These are phyloP conservation scores for Cercospora sp. DNA, from an alignment of 2,329 filamentous ascomycete species.

Conservation along the genomic window DNA sequence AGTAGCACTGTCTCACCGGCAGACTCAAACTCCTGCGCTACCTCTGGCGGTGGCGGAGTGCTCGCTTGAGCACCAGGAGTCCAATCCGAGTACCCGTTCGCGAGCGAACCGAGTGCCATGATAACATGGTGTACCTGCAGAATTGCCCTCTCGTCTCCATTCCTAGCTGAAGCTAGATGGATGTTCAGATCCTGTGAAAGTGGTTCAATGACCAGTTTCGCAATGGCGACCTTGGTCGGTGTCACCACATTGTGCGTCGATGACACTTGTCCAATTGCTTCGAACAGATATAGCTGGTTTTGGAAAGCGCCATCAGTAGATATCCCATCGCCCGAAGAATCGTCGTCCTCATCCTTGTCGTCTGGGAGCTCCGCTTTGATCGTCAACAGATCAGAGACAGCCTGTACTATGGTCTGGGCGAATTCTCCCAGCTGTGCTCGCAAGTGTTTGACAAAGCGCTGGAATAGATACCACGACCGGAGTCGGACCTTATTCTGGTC, in stretches of 20 bases:
- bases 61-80: constrained; percentile 60
- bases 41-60: constrained; percentile 60
- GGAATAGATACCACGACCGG: constrained; percentile 95
- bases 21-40: constrained; percentile 80
- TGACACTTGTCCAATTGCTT: constrained; percentile 89
- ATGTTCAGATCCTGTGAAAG: constrained; percentile 86
- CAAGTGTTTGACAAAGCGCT: constrained; percentile 85
- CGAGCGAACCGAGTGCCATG: constrained; percentile 89
- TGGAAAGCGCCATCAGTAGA: constrained; percentile 88
- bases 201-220: constrained; percentile 83
- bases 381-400: constrained; percentile 80
- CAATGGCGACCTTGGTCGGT: constrained; percentile 84
- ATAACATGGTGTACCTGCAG: constrained; percentile 95
- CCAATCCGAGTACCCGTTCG: constrained; percentile 91
- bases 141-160: constrained; percentile 76
- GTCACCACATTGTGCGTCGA: constrained; percentile 74
- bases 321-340: constrained; percentile 91
- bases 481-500: constrained; percentile 82
- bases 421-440: constrained; percentile 82
- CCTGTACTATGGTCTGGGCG: constrained; percentile 86
- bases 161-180: constrained; percentile 72
- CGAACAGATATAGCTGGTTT: constrained; percentile 89
- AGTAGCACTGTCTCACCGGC: constrained; percentile 89
- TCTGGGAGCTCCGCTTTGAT: constrained; percentile 87
- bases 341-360: constrained; percentile 79